Evolutionary conservation across 305 asterid species (phyloP), one percentile per base, ranked within the genome.

Genomic region (Rubia balearica): DNA sequence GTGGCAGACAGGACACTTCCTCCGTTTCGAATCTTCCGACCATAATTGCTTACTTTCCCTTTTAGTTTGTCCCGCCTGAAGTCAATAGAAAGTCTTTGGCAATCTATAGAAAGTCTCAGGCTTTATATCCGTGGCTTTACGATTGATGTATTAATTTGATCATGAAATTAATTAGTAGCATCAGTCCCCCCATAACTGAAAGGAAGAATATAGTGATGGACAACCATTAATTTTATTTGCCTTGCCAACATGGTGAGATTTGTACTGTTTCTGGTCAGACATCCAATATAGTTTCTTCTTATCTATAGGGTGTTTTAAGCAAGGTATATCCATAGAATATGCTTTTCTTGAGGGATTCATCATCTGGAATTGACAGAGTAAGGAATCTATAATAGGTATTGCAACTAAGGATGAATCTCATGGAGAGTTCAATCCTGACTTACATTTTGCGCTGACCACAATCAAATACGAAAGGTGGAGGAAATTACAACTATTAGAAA

Each of bases 301-400:
- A 61, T 6, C 24, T 63, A 7, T 38, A 17, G 49, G n/a, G 51
- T 38, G 21, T n/a, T 40, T 40, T 43, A 63, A 63, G 48, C 42
- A 38, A 63, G 68, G 68, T 40, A 63, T 63, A 63, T 63, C 24
- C 68, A 7, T 17, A 7, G 68, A 41, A 63, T 63, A 63, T 63
- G 49, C 68, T 63, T 63, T 63, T 8, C 68, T 5, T 40, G 68
- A 63, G 43, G 68, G 38, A 40, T 16, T 63, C 49, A 63, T 63
- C 43, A 8, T 63, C 43, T 33, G 66, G 66, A 61, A 61, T 61
- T 38, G 42, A 61, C 21, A 19, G 5, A 33, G 2, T 33, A 33
- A 33, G 36, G 36, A 33, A 33, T 4, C 36, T 33, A 33, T 33
- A 33, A 33, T 2, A 33, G 36, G 36, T 33, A 7, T 30, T 4